Percentiles rank a stretch among this genome's conserved stretches.
phyloP scores from a whole-genome alignment of 306 rosid genomes.

The Quercus bicolor region DNA sequence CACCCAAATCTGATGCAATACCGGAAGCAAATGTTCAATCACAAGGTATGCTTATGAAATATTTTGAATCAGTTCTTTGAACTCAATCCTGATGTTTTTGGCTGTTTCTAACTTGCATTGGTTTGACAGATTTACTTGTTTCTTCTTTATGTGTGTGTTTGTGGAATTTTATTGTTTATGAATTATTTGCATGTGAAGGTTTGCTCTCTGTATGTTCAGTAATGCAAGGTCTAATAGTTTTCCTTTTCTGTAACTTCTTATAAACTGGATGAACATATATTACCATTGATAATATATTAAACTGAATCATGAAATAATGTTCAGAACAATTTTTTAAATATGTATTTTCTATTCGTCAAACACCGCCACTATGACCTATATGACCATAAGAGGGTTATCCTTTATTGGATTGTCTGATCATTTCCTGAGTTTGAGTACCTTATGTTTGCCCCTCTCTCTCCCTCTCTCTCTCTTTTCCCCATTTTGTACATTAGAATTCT shows the following conservation, averaged over 20 bases:
- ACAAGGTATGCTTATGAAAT: constrained; percentile 25
- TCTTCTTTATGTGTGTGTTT: not conserved
- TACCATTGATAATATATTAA: not conserved
- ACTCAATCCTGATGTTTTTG: not conserved
- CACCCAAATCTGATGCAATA: constrained; percentile 18
- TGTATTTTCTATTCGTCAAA: not conserved
- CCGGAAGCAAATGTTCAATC: constrained; percentile 34
- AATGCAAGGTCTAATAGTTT: not conserved
- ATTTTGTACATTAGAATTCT: too few relatives aligned
- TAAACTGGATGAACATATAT: not conserved
- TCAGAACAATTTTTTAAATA: not conserved
- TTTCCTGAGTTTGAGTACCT: not conserved
- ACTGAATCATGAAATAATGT: not conserved
- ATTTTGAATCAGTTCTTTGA: not conserved
- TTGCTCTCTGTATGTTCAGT: not conserved
- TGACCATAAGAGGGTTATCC: not conserved
- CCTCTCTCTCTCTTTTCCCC: not conserved
- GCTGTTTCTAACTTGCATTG: not conserved
- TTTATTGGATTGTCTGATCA: not conserved
- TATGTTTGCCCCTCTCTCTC: not conserved
- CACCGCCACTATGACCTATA: not conserved
- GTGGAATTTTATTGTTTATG: not conserved
- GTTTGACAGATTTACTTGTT: not conserved
- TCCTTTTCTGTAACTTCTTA: not conserved
- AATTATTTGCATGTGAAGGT: not conserved